Conservation (phyloP, 2,329 filamentous ascomycete genomes). For the Trichoderma sp. region DNA sequence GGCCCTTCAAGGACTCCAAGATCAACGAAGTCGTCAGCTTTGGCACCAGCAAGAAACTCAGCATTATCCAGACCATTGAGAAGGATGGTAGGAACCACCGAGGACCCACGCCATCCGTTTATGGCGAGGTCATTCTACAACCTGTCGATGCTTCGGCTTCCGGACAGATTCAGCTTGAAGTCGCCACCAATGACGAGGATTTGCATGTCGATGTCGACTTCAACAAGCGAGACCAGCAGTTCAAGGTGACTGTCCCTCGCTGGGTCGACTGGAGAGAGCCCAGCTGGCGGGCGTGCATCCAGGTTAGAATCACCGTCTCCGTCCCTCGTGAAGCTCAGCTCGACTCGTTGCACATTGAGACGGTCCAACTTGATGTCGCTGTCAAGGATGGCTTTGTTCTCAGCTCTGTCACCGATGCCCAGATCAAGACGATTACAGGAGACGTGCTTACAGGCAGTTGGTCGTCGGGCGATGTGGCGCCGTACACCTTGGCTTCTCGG, state of each 20-base stretch:
- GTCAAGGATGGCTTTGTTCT: slow-evolving; percentile 46
- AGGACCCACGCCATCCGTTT: slow-evolving; percentile 41
- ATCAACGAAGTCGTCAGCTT: slow-evolving; percentile 38
- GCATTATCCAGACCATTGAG: slow-evolving; percentile 43
- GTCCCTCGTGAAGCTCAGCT: slow-evolving; percentile 46
- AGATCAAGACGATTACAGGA: slow-evolving; percentile 44
- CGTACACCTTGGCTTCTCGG: slow-evolving; percentile 48
- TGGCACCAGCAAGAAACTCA: slow-evolving; percentile 39
- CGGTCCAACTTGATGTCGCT: slow-evolving; percentile 44
- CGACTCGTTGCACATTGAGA: slow-evolving; percentile 40
- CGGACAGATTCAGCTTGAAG: slow-evolving; percentile 47
- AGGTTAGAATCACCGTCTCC: slow-evolving; percentile 50
- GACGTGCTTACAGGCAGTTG: slow-evolving; percentile 39
- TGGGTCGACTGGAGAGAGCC: slow-evolving; percentile 38
- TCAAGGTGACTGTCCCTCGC: slow-evolving; percentile 45
- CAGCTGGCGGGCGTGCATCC: slow-evolving; percentile 46
- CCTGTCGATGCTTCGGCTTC: slow-evolving; percentile 37
- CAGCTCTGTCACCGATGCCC: slow-evolving; percentile 32
- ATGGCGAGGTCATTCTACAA: slow-evolving; percentile 50
- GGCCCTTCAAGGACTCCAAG: slow-evolving; percentile 28
- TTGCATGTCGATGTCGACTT: slow-evolving; percentile 41
- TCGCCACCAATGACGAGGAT: slow-evolving; percentile 47
- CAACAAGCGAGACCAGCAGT: slow-evolving; percentile 40
- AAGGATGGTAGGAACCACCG: slow-evolving; percentile 27
- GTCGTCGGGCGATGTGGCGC: slow-evolving; percentile 32